Conservation (phyloP, 768 basidiomycete species). For the Russula emetica region DNA sequence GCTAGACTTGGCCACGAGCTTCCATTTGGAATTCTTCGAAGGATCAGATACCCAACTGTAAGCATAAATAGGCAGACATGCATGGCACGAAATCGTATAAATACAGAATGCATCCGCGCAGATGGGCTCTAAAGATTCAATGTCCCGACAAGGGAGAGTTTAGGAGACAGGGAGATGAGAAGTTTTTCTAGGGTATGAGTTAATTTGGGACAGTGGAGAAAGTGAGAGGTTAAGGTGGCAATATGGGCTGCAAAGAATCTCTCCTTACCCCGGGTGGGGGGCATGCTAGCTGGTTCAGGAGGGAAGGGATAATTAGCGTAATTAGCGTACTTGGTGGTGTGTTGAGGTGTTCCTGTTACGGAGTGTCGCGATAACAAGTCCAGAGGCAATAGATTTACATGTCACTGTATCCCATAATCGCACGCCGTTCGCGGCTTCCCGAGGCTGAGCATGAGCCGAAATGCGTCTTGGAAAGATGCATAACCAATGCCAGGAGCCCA, state of each 20-base stretch:
- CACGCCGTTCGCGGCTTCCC: background rate
- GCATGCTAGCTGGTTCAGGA: background rate
- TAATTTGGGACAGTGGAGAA: slow-evolving; percentile 12
- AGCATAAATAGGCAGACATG: slow-evolving; percentile 20
- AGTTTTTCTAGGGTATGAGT: slow-evolving; percentile 22
- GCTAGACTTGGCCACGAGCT: background rate
- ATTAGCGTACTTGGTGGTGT: slow-evolving; percentile 2
- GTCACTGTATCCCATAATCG: background rate
- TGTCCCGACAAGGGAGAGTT: slow-evolving; percentile 13
- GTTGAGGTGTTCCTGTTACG: background rate
- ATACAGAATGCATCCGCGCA: slow-evolving; percentile 15
- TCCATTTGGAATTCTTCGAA: slow-evolving; percentile 8
- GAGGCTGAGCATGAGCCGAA: slow-evolving; percentile 9
- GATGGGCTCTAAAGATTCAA: slow-evolving; percentile 20
- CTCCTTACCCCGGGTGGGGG: slow-evolving; percentile 8
- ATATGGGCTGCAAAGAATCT: background rate
- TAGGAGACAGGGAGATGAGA: background rate
- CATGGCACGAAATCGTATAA: slow-evolving; percentile 3
- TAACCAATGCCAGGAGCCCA: background rate
- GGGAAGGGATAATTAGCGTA: slow-evolving; percentile 7
- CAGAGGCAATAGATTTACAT: background rate
- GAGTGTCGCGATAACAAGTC: background rate
- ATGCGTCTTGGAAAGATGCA: slow-evolving; percentile 6
- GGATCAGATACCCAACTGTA: slow-evolving; percentile 15
- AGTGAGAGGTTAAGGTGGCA: slow-evolving; percentile 1